Evolutionary conservation across 345 rosid species (phyloP), one percentile per base, ranked within the genome.

Genomic region (Lenwebbia sp.): DNA sequence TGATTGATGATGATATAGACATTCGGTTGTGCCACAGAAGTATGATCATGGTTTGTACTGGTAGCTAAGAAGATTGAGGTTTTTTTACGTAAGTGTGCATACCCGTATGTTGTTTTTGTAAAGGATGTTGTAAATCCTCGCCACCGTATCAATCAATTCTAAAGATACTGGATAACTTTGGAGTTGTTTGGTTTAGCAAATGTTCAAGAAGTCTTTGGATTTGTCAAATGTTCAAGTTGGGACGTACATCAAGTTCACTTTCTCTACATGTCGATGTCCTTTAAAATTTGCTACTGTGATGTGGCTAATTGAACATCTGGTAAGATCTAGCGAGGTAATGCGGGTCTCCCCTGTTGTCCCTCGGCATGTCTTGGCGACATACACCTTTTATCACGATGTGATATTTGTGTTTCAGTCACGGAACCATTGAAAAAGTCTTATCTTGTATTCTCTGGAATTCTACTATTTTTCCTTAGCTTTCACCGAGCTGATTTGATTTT

Each of bases 51-150:
- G 25, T 6, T 12, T 14, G 23, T 82, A 26, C 84, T 82, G 41
- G 53, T 50, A 15, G n/a, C 84, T 21, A 82, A 82, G 37, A 19
- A 82, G 84, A 50, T 0, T 50, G 23, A 17, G 55, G 7, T 49
- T 30, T 50, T 21, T 54, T 13, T n/a, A 19, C 55, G 54, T 37
- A 94, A 9, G 87, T 95, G 88, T 92, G 93, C 93, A 92, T 91
- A 44, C 84, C 85, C 54, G 94, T 95, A 81, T 92, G 57, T 40
- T 33, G 65, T 60, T 41, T 15, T 25, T 40, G 82, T 62, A 54
- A 54, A 54, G 41, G 83, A 60, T 84, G 74, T 49, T 28, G 57
- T 25, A 3, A 13, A 51, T 8, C 30, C 84, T 28, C 13, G 58
- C 84, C 54, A 12, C 44, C 25, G 10, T 33, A 4, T 17, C 25